These are phyloP conservation scores for Penicillium lividum DNA, from an alignment of 495 filamentous ascomycete genomes.

Conservation along the genomic window DNA sequence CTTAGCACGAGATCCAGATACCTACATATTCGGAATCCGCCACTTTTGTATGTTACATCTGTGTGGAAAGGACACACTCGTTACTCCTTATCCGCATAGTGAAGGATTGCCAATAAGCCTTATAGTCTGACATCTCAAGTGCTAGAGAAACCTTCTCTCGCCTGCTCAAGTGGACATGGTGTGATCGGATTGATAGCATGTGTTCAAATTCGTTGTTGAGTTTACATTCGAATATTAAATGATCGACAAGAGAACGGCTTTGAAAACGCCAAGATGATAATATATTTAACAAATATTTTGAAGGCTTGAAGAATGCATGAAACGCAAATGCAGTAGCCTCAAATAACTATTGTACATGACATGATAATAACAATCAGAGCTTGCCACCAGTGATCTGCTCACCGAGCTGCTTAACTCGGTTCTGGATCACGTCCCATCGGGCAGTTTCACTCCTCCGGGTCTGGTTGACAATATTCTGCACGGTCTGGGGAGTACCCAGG, in stretches of 20 bases:
- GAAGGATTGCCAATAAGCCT: too few relatives aligned
- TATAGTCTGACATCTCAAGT: too few relatives aligned
- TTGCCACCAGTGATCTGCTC: constrained; percentile 72
- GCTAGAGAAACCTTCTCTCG: too few relatives aligned
- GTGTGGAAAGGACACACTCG: too few relatives aligned
- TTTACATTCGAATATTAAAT: too few relatives aligned
- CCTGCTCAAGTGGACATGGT: too few relatives aligned
- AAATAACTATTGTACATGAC: constrained; percentile 34
- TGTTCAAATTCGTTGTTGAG: too few relatives aligned
- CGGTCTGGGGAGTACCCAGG: constrained; percentile 51
- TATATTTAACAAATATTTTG: constrained; percentile 4
- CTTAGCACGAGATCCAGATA: too few relatives aligned
- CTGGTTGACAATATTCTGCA: constrained; percentile 40
- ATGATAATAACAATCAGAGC: constrained; percentile 40
- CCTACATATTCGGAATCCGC: too few relatives aligned
- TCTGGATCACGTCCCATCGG: constrained; percentile 49
- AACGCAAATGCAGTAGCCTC: constrained; percentile 23
- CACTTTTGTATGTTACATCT: too few relatives aligned
- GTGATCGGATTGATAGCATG: too few relatives aligned
- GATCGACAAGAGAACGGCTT: background rate
- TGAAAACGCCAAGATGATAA: background rate
- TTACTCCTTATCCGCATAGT: too few relatives aligned
- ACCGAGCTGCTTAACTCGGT: constrained; percentile 63
- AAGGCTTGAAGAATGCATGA: constrained; percentile 6
- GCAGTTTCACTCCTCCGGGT: constrained; percentile 32